Conservation (phyloP, 83 land plant genomes). For the Picea engelmannii region DNA sequence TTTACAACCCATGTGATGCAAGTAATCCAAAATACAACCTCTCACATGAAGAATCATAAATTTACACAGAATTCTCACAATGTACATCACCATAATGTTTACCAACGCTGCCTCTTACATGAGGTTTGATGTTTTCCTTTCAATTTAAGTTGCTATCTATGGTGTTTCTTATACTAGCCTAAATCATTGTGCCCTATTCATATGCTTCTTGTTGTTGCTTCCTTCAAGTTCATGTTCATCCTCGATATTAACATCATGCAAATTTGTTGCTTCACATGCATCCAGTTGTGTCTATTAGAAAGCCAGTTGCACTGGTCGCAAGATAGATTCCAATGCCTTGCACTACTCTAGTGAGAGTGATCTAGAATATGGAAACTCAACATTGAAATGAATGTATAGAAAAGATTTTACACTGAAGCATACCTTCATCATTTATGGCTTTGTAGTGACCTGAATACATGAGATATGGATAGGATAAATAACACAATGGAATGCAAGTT, state of each 20-base stretch:
- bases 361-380: conserved; percentile 28
- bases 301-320: conserved; percentile 5
- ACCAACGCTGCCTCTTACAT: no score
- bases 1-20: no score
- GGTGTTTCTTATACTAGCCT: no score
- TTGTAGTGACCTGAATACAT: no score
- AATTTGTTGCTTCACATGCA: conserved; percentile 22
- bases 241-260: conserved; percentile 27
- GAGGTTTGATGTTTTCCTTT: no score
- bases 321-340: conserved; percentile 23
- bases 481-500: not conserved
- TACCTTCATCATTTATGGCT: conserved; percentile 25
- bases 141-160: no score
- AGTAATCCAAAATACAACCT: no score
- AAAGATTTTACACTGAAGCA: conserved; percentile 16
- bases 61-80: no score
- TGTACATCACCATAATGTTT: no score
- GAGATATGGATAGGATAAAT: not conserved
- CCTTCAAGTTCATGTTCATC: conserved; percentile 21
- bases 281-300: conserved; percentile 21
- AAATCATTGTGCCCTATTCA: conserved; percentile 19
- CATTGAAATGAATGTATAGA: conserved; percentile 25
- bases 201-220: conserved; percentile 24
- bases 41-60: no score
- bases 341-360: conserved; percentile 3